A percentile compares a stretch with the other conserved stretches of the same genome.
phyloP scores from a whole-genome alignment of 2,329 filamentous ascomycete genomes.

The Phoma sp. region DNA sequence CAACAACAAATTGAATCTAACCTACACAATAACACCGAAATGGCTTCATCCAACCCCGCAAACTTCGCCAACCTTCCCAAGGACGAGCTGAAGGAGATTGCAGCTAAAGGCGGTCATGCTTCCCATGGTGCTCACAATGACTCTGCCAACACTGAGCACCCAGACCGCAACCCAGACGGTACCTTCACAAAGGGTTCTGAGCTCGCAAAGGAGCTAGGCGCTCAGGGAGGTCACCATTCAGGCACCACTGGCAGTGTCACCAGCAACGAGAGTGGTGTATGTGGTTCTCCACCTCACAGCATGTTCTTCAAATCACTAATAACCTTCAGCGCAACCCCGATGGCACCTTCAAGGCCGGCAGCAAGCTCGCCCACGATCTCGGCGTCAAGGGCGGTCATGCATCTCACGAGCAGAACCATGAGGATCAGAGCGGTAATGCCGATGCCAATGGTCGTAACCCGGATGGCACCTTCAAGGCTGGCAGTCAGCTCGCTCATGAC shows the following conservation, averaged over 20 bases:
- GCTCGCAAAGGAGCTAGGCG: conserved; percentile 47
- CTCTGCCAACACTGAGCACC: conserved; percentile 12
- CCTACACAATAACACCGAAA: conserved; percentile 21
- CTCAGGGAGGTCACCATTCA: conserved; percentile 44
- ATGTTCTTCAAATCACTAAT: neutral
- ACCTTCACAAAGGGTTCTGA: conserved; percentile 49
- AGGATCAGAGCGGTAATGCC: neutral
- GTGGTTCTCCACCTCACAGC: neutral
- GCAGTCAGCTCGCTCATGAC: conserved; percentile 44
- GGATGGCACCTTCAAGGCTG: conserved; percentile 48
- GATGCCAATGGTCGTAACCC: conserved; percentile 45
- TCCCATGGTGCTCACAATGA: conserved; percentile 35
- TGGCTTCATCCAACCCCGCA: conserved; percentile 54
- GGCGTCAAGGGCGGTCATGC: conserved; percentile 43
- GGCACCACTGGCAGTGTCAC: conserved; percentile 14
- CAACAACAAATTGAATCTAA: neutral
- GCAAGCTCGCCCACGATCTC: conserved; percentile 45
- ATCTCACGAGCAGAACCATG: conserved; percentile 19
- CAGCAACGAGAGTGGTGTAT: conserved; percentile 30
- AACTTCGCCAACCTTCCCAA: conserved; percentile 62
- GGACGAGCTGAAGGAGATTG: conserved; percentile 57
- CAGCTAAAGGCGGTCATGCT: conserved; percentile 57
- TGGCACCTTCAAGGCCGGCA: conserved; percentile 47
- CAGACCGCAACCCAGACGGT: conserved; percentile 48
- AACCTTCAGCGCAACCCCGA: conserved; percentile 49